Percentiles rank a stretch among this genome's conserved stretches.
These are phyloP conservation scores for Ophiosphaerella narmari DNA, from an alignment of 2,329 filamentous ascomycete genomes.

Conservation along the genomic window DNA sequence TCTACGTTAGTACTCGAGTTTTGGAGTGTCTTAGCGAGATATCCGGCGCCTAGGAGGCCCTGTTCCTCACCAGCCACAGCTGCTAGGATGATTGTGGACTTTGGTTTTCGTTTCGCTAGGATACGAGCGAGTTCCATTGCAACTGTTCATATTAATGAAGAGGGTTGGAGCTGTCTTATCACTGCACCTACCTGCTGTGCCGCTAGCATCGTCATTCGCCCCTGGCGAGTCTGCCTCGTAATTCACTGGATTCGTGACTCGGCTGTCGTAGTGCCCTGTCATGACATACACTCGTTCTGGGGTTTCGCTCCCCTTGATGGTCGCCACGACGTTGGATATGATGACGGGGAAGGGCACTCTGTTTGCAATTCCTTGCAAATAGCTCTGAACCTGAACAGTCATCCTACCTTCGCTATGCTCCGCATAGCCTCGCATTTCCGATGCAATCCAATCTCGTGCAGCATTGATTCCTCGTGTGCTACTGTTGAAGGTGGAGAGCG, in stretches of 20 bases:
- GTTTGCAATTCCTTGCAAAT: slow-evolving; percentile 54
- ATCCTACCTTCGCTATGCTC: slow-evolving; percentile 56
- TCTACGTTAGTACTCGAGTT: slow-evolving; percentile 60
- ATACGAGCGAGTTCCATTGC: slow-evolving; percentile 61
- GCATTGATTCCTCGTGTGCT: slow-evolving; percentile 60
- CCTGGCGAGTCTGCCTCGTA: slow-evolving; percentile 60
- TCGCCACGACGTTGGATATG: slow-evolving; percentile 58
- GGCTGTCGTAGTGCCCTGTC: slow-evolving; percentile 61
- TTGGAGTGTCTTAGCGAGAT: slow-evolving; percentile 58
- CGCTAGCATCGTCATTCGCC: slow-evolving; percentile 63
- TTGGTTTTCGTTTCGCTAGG: slow-evolving; percentile 53
- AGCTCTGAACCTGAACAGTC: slow-evolving; percentile 56
- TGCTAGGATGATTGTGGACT: slow-evolving; percentile 60
- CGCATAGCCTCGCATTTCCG: slow-evolving; percentile 56
- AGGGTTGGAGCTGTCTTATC: not conserved
- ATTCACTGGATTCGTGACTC: slow-evolving; percentile 57
- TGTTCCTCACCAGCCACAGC: slow-evolving; percentile 65
- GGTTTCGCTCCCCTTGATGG: slow-evolving; percentile 55
- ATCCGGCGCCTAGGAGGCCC: slow-evolving; percentile 57
- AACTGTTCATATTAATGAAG: slow-evolving; percentile 32
- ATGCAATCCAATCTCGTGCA: slow-evolving; percentile 61
- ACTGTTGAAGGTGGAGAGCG: slow-evolving; percentile 58
- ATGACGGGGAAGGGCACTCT: slow-evolving; percentile 57
- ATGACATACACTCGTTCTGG: slow-evolving; percentile 58
- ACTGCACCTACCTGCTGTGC: slow-evolving; percentile 51